phyloP scores from a whole-genome alignment of 192 early-diverging fungal genomes.

The Coemansia sp. region DNA sequence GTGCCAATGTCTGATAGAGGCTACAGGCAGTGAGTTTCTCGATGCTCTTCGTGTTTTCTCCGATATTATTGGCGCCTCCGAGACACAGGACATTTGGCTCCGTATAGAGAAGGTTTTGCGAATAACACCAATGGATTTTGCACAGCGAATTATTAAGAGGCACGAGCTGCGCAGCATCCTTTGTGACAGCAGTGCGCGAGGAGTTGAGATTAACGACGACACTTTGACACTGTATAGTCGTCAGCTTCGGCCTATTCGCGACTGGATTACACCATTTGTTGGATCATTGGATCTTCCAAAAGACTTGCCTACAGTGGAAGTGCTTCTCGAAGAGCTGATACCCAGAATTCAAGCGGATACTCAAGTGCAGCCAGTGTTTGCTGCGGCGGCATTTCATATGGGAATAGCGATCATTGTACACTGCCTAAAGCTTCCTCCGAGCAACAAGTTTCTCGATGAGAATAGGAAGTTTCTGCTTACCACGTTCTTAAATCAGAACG shows the following conservation, averaged over 20 bases:
- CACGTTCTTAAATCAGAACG: constrained; percentile 26
- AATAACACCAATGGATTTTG: constrained; percentile 22
- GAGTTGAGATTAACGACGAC: constrained; percentile 11
- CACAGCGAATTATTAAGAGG: constrained; percentile 8
- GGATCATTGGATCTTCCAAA: constrained; percentile 31
- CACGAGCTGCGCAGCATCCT: constrained; percentile 12
- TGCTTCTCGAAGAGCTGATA: constrained; percentile 29
- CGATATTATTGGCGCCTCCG: constrained; percentile 22
- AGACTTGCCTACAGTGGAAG: constrained; percentile 19
- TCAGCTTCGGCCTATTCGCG: constrained; percentile 30
- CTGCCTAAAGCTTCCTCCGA: constrained; percentile 32
- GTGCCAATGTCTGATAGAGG: constrained; percentile 15
- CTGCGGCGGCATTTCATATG: constrained; percentile 27
- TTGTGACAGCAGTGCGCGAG: neutral
- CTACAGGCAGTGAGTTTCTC: constrained; percentile 25
- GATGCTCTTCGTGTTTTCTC: constrained; percentile 36
- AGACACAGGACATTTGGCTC: constrained; percentile 21
- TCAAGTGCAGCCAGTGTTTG: constrained; percentile 11
- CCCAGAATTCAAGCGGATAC: constrained; percentile 17
- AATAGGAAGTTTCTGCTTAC: constrained; percentile 23
- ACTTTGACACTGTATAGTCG: constrained; percentile 13
- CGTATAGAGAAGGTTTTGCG: constrained; percentile 3
- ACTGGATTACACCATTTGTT: constrained; percentile 51
- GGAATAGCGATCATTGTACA: constrained; percentile 42
- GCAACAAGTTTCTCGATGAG: constrained; percentile 11